Percentiles rank a stretch among this genome's conserved stretches.
phyloP scores from a whole-genome alignment of 2,329 filamentous ascomycete genomes.

The Zymoseptoria crescenta region DNA sequence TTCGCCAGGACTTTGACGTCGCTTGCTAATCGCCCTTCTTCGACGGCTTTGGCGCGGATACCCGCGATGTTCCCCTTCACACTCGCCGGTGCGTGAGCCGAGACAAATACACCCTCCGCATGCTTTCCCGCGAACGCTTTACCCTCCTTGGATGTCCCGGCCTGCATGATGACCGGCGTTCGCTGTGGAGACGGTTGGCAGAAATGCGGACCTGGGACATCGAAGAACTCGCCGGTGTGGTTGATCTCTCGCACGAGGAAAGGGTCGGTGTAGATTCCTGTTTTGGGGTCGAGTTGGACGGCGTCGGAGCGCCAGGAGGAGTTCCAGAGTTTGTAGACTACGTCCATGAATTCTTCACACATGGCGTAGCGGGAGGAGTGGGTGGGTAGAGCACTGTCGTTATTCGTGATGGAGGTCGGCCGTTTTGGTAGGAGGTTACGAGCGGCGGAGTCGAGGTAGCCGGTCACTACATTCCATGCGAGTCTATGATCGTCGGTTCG shows the following conservation, averaged over 20 bases:
- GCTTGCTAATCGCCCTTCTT: conserved; percentile 49
- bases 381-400: conserved; percentile 45
- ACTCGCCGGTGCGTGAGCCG: conserved; percentile 54
- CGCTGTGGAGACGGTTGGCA: conserved; percentile 60
- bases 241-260: conserved; percentile 56
- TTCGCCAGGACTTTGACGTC: conserved; percentile 62
- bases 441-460: conserved; percentile 60
- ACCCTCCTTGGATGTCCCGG: conserved; percentile 58
- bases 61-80: conserved; percentile 56
- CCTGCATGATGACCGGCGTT: conserved; percentile 62
- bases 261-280: conserved; percentile 53
- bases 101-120: conserved; percentile 64
- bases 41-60: conserved; percentile 49
- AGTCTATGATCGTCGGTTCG: conserved; percentile 3
- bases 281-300: conserved; percentile 51
- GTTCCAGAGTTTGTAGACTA: conserved; percentile 54
- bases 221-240: conserved; percentile 57
- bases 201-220: conserved; percentile 57
- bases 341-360: conserved; percentile 57
- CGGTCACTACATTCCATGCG: conserved; percentile 51
- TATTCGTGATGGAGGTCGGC: conserved; percentile 31
- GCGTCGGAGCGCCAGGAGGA: conserved; percentile 62
- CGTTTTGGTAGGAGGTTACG: conserved; percentile 42
- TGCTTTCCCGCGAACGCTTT: conserved; percentile 62
- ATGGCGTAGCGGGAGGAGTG: conserved; percentile 61